phyloP scores from a whole-genome alignment of 202 grass and related monocot genomes.

The Digitaria exilis region DNA sequence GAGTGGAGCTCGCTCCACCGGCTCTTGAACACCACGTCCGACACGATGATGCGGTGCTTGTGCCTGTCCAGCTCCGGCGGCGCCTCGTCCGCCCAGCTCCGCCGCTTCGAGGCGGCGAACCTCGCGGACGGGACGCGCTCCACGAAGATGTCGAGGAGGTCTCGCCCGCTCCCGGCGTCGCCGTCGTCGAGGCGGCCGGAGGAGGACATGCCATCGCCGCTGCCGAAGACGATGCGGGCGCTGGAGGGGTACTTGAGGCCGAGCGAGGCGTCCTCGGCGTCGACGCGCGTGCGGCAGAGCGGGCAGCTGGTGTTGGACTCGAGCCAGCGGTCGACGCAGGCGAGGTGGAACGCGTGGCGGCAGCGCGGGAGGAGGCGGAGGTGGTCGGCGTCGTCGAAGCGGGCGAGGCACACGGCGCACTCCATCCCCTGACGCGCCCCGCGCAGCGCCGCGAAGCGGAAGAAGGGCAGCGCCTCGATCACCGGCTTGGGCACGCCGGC shows the following conservation, averaged over 20 bases:
- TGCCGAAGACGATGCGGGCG: constrained; percentile 54
- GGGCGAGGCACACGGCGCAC: constrained; percentile 90
- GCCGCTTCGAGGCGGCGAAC: background rate
- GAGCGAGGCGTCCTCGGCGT: constrained; percentile 51
- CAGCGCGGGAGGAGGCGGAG: constrained; percentile 86
- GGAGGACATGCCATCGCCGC: background rate
- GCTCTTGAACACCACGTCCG: constrained; percentile 76
- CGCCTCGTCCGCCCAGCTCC: constrained; percentile 1
- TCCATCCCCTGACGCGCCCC: constrained; percentile 79
- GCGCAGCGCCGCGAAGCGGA: constrained; percentile 72
- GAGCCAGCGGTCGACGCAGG: constrained; percentile 88
- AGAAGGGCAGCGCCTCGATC: constrained; percentile 84
- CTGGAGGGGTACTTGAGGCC: constrained; percentile 64
- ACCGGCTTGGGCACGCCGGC: constrained; percentile 63
- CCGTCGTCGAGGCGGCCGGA: constrained; percentile 20
- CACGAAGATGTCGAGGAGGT: constrained; percentile 73
- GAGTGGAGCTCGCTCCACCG: constrained; percentile 98
- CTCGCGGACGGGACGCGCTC: constrained; percentile 66
- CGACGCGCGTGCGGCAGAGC: constrained; percentile 68
- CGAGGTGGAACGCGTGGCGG: constrained; percentile 85
- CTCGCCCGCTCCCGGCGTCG: constrained; percentile 14
- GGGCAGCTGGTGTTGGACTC: constrained; percentile 76
- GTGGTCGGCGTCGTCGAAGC: constrained; percentile 78
- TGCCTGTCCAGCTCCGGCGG: constrained; percentile 55
- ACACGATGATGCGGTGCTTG: constrained; percentile 80